Conservation (phyloP, 257 asterid species). For the Solanum dulcamara region DNA sequence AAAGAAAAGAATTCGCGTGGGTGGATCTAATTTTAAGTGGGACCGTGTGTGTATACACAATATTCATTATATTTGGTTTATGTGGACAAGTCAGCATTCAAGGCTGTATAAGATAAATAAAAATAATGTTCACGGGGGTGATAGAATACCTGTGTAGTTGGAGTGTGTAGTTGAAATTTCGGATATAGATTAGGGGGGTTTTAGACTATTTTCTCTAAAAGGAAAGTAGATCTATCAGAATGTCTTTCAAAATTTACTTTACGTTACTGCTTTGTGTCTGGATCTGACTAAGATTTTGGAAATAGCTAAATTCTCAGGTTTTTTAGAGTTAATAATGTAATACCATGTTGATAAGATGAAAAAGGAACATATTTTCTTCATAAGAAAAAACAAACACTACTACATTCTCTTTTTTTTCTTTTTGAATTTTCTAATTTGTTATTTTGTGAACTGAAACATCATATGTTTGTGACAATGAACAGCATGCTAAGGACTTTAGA, state of each 20-base stretch:
- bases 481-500: constrained; percentile 97
- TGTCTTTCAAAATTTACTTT: neutral
- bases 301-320: neutral
- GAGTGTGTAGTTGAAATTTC: too few relatives aligned
- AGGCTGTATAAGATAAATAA: too few relatives aligned
- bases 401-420: neutral
- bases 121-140: too few relatives aligned
- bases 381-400: neutral
- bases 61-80: too few relatives aligned
- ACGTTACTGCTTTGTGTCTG: neutral
- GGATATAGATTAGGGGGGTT: too few relatives aligned
- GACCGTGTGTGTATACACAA: too few relatives aligned
- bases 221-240: neutral
- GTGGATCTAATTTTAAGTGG: too few relatives aligned
- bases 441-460: neutral
- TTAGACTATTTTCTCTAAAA: too few relatives aligned
- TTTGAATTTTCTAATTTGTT: neutral
- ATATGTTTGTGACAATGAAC: constrained; percentile 15
- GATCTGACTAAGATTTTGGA: neutral
- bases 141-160: too few relatives aligned
- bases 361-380: neutral
- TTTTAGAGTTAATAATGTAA: neutral
- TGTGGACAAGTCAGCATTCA: too few relatives aligned
- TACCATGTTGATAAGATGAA: neutral
- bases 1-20: too few relatives aligned